Evolutionary conservation across 2,329 filamentous ascomycete species (phyloP).

Genomic region (Aspergillus vadensis): DNA sequence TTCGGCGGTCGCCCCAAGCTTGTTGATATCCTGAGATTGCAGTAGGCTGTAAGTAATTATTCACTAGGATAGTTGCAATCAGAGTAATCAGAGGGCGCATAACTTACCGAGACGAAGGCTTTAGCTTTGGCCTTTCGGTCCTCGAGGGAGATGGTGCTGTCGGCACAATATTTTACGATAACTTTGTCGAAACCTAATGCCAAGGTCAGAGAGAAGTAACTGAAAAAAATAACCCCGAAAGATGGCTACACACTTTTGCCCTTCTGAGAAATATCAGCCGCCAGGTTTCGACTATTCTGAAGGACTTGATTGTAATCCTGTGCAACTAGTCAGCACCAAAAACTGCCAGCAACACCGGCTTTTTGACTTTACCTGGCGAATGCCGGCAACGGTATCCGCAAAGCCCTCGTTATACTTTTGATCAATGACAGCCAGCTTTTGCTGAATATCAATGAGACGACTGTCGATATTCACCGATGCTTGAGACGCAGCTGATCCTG

Average conservation of each 20-base stretch:
- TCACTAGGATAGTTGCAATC: background rate
- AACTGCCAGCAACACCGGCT: no score
- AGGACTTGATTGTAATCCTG: background rate
- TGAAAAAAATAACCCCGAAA: no score
- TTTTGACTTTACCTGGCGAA: no score
- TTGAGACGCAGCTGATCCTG: background rate
- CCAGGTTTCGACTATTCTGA: background rate
- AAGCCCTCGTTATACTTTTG: background rate
- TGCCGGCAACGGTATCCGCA: background rate
- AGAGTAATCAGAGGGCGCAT: no score
- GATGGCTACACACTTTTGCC: background rate
- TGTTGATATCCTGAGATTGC: background rate
- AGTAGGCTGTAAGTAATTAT: background rate
- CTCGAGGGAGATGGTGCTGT: background rate
- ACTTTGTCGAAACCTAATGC: background rate
- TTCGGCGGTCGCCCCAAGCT: background rate
- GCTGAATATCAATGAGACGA: background rate
- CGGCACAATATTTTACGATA: background rate
- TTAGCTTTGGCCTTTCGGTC: background rate
- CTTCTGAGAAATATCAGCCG: background rate
- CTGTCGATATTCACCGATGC: background rate
- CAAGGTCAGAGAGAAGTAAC: background rate
- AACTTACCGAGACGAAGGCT: background rate
- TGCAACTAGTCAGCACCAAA: no score
- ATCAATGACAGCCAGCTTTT: constrained; percentile 3